phyloP scores from a whole-genome alignment of 2,329 filamentous ascomycete species.

The Hypoxylon sp. region DNA sequence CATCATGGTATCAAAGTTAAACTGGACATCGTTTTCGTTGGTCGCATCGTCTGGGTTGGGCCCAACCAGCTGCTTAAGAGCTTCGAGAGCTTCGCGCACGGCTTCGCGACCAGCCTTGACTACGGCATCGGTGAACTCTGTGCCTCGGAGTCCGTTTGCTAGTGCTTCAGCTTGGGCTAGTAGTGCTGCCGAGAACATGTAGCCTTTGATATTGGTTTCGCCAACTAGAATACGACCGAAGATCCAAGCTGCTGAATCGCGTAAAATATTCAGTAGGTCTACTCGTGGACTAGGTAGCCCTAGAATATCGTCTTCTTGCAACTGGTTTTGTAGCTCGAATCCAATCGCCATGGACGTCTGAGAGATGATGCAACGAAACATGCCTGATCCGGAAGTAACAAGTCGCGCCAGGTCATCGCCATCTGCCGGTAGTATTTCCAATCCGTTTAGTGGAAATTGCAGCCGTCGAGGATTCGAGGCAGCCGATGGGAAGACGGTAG shows the following conservation, averaged over 20 bases:
- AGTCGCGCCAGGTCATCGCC: slow-evolving; percentile 51
- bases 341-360: slow-evolving; percentile 51
- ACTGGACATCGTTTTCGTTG: slow-evolving; percentile 40
- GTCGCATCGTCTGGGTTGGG: slow-evolving; percentile 16
- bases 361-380: slow-evolving; percentile 50
- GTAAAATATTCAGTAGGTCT: slow-evolving; percentile 54
- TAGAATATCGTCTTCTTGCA: slow-evolving; percentile 53
- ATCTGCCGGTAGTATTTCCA: slow-evolving; percentile 19
- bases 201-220: slow-evolving; percentile 65
- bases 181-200: slow-evolving; percentile 53
- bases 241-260: slow-evolving; percentile 53
- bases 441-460: slow-evolving; percentile 1
- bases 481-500: slow-evolving; percentile 47
- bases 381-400: slow-evolving; percentile 50
- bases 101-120: slow-evolving; percentile 51
- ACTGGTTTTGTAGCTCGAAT: slow-evolving; percentile 52
- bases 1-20: slow-evolving; percentile 40
- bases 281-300: slow-evolving; percentile 47
- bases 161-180: slow-evolving; percentile 54
- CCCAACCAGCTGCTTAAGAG: slow-evolving; percentile 47
- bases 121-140: slow-evolving; percentile 48
- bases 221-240: slow-evolving; percentile 54
- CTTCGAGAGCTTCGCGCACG: slow-evolving; percentile 44
- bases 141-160: slow-evolving; percentile 46
- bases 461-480: slow-evolving; percentile 22